These are phyloP conservation scores for Tolypocladium tropicale DNA, from an alignment of 2,329 filamentous ascomycete genomes.

Conservation along the genomic window DNA sequence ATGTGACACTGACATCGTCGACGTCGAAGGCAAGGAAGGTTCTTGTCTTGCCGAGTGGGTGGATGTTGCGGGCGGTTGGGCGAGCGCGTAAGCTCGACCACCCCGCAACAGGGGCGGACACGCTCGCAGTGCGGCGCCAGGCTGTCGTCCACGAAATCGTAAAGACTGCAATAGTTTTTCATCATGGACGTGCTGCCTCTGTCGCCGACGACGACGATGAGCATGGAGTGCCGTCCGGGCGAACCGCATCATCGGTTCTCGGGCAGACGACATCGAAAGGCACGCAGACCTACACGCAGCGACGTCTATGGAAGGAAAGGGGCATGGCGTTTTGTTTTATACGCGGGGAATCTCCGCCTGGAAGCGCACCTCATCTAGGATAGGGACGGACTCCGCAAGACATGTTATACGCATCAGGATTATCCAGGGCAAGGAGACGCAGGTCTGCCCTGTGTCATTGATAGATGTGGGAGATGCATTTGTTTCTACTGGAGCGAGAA, in stretches of 20 bases:
- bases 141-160: background rate
- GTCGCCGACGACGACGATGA: background rate
- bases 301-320: conserved; percentile 4
- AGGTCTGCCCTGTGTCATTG: conserved; percentile 3
- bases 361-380: conserved; percentile 5
- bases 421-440: conserved; percentile 2
- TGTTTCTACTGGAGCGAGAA: conserved; percentile 7
- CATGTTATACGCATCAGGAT: conserved; percentile 6
- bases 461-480: conserved; percentile 10
- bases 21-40: conserved; percentile 95
- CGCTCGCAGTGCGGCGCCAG: background rate
- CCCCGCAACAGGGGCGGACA: background rate
- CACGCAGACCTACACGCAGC: conserved; percentile 5
- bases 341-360: conserved; percentile 2
- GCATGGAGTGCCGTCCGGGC: background rate
- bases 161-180: background rate
- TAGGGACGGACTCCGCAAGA: conserved; percentile 4
- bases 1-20: conserved; percentile 94
- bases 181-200: background rate
- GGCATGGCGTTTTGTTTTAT: conserved; percentile 7
- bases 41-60: conserved; percentile 96
- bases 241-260: background rate
- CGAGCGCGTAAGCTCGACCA: conserved; percentile 31
- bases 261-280: background rate
- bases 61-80: conserved; percentile 90